phyloP scores from a whole-genome alignment of 2,329 filamentous ascomycete genomes.

The Pseudogymnoascus pannorum region DNA sequence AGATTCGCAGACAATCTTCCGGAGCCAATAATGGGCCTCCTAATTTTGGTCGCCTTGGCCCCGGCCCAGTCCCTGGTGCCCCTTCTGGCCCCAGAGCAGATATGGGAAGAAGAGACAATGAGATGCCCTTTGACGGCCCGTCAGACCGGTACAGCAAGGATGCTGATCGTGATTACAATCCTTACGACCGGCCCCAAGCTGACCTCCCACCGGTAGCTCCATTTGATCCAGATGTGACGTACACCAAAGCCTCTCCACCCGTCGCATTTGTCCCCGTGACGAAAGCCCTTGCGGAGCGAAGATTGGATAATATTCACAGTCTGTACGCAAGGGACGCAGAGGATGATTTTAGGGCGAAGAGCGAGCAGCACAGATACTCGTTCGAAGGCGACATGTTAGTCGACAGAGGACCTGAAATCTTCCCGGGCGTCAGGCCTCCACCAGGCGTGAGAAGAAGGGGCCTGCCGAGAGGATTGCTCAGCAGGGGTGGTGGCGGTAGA shows the following conservation, averaged over 20 bases:
- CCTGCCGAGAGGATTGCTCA: constrained; percentile 9
- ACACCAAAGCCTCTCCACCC: constrained; percentile 37
- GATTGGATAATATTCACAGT: constrained; percentile 52
- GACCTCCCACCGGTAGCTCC: neutral
- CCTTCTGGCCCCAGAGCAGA: constrained; percentile 29
- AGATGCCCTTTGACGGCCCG: neutral
- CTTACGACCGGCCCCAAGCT: neutral
- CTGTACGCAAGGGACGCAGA: constrained; percentile 4
- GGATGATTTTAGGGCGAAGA: constrained; percentile 43
- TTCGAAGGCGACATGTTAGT: constrained; percentile 64
- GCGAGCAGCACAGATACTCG: constrained; percentile 50
- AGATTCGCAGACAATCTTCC: constrained; percentile 8
- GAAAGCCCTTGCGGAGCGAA: constrained; percentile 53
- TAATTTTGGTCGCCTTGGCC: neutral
- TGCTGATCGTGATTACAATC: neutral
- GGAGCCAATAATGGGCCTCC: neutral
- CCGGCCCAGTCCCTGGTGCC: constrained; percentile 17
- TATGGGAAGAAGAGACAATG: neutral
- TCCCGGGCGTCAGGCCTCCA: constrained; percentile 55
- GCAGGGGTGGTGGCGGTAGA: neutral
- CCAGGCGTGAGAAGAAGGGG: constrained; percentile 32
- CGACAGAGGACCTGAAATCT: constrained; percentile 65
- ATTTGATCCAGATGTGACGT: constrained; percentile 10
- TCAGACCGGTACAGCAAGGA: neutral
- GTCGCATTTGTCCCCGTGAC: constrained; percentile 46